Conservation (phyloP, 768 basidiomycete genomes). For the Termitomyces sp. region DNA sequence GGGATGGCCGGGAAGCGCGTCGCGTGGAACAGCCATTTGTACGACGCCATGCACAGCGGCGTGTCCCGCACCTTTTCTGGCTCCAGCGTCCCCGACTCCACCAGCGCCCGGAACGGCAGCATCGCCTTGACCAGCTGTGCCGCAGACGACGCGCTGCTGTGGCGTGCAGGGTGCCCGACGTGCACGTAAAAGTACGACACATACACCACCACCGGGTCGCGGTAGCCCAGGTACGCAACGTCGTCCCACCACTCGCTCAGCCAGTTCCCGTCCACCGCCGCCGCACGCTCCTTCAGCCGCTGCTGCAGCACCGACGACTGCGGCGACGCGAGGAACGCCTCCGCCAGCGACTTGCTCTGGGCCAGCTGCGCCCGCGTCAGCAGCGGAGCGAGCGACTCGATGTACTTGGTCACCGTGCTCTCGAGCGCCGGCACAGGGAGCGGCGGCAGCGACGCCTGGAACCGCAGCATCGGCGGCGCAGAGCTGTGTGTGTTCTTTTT, state of each 20-base stretch:
- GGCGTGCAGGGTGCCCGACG: slow-evolving; percentile 54
- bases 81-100: slow-evolving; percentile 77
- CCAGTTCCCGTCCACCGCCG: slow-evolving; percentile 70
- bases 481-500: neutral
- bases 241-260: slow-evolving; percentile 99
- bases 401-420: slow-evolving; percentile 85
- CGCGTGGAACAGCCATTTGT: slow-evolving; percentile 97
- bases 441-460: neutral
- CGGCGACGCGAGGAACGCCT: slow-evolving; percentile 67
- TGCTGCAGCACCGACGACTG: slow-evolving; percentile 71
- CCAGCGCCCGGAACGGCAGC: slow-evolving; percentile 79
- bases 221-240: slow-evolving; percentile 80
- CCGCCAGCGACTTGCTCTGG: slow-evolving; percentile 55
- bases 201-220: slow-evolving; percentile 87
- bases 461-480: slow-evolving; percentile 2
- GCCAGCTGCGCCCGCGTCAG: slow-evolving; percentile 61
- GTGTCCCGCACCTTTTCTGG: slow-evolving; percentile 79
- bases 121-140: slow-evolving; percentile 83
- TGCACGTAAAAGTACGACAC: slow-evolving; percentile 97
- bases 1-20: slow-evolving; percentile 84
- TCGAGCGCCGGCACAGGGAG: slow-evolving; percentile 16
- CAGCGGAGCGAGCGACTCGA: slow-evolving; percentile 79
- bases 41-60: slow-evolving; percentile 90
- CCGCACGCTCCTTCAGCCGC: slow-evolving; percentile 74
- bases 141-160: slow-evolving; percentile 65